Base-by-base conservation (phyloP, 352 stramenopile genomes). In the Phytophthora rubi region DNA sequence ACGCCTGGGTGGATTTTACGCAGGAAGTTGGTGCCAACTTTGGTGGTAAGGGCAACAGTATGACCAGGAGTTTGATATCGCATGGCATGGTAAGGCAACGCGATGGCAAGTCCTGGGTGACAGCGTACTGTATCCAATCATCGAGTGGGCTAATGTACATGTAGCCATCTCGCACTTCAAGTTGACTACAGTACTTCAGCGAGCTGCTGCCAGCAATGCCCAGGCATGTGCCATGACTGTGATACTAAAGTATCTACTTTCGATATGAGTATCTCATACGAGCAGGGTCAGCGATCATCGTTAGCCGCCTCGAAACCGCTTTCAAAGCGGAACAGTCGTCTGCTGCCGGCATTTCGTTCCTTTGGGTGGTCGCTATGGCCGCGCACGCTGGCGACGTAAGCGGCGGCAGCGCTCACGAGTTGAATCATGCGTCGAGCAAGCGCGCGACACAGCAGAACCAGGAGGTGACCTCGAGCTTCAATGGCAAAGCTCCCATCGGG, bases 1-100 rank as follows among this genome's bases (percentile, higher is more conserved):
- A 72, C 62, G 56, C 33, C n/a, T 10, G 51, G 15, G 30, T 62
- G 62, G 67, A 58, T 66, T 74, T 74, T 61, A 62, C 4, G 23
- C 23, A 26, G 23, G 23, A 26, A 26, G 23, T 26, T 26, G 23
- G 23, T 30, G 28, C 28, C 28, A 30, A 30, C 28, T 30, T 30
- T 2, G 28, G 28, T 30, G 28, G 28, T 30, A 30, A 30, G 28
- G 28, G 28, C 28, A 7, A 7, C 4, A 30, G 28, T 30, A 30
- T 30, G 28, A 30, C 28, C 28, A 30, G 4, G 28, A 30, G 26
- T 4, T 6, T 0, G 26, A 30, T 30, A 30, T 6, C 28, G 28
- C 28, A 30, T 30, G 28, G 3, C 28, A 30, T 30, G 28, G 28
- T 30, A 3, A 30, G 28, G 26, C 3, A 6, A 30, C 26, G 26